A percentile compares a stretch with the other conserved stretches of the same genome.
Conservation (phyloP, 2,329 filamentous ascomycete genomes). For the Paraconiothyrium sp. region DNA sequence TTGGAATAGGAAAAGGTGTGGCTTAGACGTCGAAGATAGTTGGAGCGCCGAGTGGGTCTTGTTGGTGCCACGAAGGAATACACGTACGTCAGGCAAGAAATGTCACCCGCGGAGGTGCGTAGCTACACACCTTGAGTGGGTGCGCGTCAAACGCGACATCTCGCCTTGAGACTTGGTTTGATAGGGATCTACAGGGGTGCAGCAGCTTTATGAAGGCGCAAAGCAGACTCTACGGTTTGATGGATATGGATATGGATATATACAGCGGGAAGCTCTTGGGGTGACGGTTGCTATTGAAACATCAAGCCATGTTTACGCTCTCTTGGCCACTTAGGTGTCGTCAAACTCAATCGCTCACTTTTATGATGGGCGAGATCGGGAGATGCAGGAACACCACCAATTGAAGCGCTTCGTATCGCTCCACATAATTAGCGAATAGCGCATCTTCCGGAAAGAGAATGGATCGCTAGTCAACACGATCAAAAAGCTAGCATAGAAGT, state of each 20-base stretch:
- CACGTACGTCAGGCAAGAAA: no score
- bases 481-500: conserved; percentile 21
- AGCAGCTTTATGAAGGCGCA: conserved; percentile 6
- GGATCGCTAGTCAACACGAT: conserved; percentile 16
- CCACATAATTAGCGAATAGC: conserved; percentile 18
- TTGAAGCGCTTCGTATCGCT: conserved; percentile 15
- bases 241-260: neutral
- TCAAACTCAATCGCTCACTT: neutral
- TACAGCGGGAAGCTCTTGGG: no score
- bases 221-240: neutral
- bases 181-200: neutral
- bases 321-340: neutral
- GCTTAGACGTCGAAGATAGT: no score
- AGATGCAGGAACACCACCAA: conserved; percentile 2
- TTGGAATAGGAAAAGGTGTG: no score
- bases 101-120: no score
- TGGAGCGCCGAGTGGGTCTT: no score
- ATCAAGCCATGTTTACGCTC: neutral
- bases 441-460: conserved; percentile 17
- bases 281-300: no score
- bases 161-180: neutral
- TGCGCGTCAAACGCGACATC: no score
- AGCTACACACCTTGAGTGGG: no score
- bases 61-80: no score
- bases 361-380: neutral